Conservation (phyloP, 2,329 filamentous ascomycete genomes). For the Fusarium ramigenum region DNA sequence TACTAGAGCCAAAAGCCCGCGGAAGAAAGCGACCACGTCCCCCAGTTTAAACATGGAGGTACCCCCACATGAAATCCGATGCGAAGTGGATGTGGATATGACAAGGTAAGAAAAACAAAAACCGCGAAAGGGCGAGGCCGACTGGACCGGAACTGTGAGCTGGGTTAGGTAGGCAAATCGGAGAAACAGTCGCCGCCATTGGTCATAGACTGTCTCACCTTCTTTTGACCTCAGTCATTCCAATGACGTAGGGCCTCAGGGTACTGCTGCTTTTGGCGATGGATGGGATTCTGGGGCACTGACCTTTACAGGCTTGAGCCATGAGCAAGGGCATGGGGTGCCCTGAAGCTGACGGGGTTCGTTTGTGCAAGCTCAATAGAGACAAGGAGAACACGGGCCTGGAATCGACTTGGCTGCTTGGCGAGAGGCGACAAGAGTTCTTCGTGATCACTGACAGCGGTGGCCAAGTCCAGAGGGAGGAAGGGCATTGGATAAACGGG, state of each 20-base stretch:
- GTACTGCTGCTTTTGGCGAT: constrained; percentile 22
- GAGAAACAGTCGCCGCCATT: constrained; percentile 22
- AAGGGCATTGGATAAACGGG: constrained; percentile 8
- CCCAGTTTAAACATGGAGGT: constrained; percentile 25
- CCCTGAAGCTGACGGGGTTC: constrained; percentile 30
- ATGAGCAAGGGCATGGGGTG: constrained; percentile 23
- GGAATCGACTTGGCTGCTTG: constrained; percentile 30
- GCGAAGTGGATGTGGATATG: constrained; percentile 13
- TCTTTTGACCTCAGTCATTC: constrained; percentile 23
- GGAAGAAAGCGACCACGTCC: constrained; percentile 22
- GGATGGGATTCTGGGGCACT: constrained; percentile 26
- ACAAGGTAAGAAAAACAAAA: background rate
- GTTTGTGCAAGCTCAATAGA: constrained; percentile 10
- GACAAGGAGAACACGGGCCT: constrained; percentile 28
- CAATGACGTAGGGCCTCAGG: constrained; percentile 39
- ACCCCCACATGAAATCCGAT: constrained; percentile 42
- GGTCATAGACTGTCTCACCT: constrained; percentile 35
- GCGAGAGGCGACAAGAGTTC: constrained; percentile 27
- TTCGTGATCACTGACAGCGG: constrained; percentile 30
- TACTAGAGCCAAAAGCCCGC: constrained; percentile 8
- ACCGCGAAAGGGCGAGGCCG: constrained; percentile 15
- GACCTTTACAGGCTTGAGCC: background rate
- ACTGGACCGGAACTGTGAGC: background rate
- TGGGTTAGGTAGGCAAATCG: constrained; percentile 3
- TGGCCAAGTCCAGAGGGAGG: constrained; percentile 17